phyloP scores from a whole-genome alignment of 2,329 filamentous ascomycete species.

The Chaetomiaceae sp. region DNA sequence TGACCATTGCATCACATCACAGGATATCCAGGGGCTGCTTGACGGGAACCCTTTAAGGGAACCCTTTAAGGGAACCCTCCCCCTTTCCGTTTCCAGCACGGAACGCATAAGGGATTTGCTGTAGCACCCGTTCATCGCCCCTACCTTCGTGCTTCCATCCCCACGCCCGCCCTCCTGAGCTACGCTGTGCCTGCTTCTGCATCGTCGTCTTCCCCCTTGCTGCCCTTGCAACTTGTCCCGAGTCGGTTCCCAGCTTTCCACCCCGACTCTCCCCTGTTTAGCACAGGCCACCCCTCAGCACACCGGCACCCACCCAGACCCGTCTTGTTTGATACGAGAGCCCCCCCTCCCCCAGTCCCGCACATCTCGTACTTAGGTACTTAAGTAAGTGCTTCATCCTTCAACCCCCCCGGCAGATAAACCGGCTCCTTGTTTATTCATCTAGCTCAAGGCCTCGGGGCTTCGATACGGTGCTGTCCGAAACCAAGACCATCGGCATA shows the following conservation, averaged over 20 bases:
- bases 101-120: slow-evolving; percentile 13
- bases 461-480: slow-evolving; percentile 6
- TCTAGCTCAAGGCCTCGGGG: slow-evolving; percentile 10
- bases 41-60: too few species aligned
- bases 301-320: not conserved
- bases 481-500: slow-evolving; percentile 10
- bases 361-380: slow-evolving; percentile 11
- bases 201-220: slow-evolving; percentile 3
- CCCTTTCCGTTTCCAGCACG: not conserved
- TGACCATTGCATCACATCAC: too few species aligned
- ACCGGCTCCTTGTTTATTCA: not conserved
- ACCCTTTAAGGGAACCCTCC: slow-evolving; percentile 3
- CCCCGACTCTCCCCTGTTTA: slow-evolving; percentile 10
- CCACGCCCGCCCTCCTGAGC: slow-evolving; percentile 5
- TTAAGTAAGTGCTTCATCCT: slow-evolving; percentile 10
- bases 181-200: slow-evolving; percentile 20
- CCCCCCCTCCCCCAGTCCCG: not conserved
- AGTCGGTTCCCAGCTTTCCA: not conserved
- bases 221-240: slow-evolving; percentile 2
- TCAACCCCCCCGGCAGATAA: not conserved
- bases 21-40: too few species aligned
- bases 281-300: slow-evolving; percentile 6
- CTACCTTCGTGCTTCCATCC: not conserved
- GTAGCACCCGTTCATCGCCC: slow-evolving; percentile 7
- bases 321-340: slow-evolving; percentile 11